These are phyloP conservation scores for Ogataea parapolymorpha DNA, from an alignment of 805 yeast genomes.

Conservation along the genomic window DNA sequence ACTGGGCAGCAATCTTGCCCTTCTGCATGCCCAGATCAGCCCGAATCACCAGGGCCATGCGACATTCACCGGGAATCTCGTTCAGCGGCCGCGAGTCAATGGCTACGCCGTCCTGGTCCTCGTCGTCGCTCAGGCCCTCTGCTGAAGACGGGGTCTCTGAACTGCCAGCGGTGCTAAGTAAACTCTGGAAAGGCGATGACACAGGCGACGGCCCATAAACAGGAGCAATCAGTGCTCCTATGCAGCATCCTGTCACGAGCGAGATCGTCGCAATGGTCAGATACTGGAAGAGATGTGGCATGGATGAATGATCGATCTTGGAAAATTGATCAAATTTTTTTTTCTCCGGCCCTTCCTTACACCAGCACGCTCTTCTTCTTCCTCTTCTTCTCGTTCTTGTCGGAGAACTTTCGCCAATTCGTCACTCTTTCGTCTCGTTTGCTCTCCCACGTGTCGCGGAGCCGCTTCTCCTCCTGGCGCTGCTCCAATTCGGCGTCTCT, in stretches of 20 bases:
- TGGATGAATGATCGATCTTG: neutral
- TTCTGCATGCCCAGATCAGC: slow-evolving; percentile 88
- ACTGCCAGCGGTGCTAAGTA: slow-evolving; percentile 7
- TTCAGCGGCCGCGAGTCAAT: slow-evolving; percentile 60
- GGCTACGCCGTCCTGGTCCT: slow-evolving; percentile 38
- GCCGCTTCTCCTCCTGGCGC: slow-evolving; percentile 33
- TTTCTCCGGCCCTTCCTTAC: slow-evolving; percentile 11
- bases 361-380: slow-evolving; percentile 45
- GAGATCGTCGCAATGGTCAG: slow-evolving; percentile 25
- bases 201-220: slow-evolving; percentile 13
- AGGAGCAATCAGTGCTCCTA: slow-evolving; percentile 25
- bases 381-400: slow-evolving; percentile 44
- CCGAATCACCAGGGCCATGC: slow-evolving; percentile 85
- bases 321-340: neutral
- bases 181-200: slow-evolving; percentile 17
- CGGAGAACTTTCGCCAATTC: slow-evolving; percentile 55
- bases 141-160: slow-evolving; percentile 23
- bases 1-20: slow-evolving; percentile 97
- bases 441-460: slow-evolving; percentile 57
- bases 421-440: slow-evolving; percentile 53
- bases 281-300: slow-evolving; percentile 6
- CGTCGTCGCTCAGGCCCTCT: slow-evolving; percentile 25
- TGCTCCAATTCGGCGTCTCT: slow-evolving; percentile 30
- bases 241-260: slow-evolving; percentile 29
- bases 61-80: slow-evolving; percentile 71